Evolutionary conservation across 148 eudicot genomes (phyloP).

Genomic region (Diospyros lotus): DNA sequence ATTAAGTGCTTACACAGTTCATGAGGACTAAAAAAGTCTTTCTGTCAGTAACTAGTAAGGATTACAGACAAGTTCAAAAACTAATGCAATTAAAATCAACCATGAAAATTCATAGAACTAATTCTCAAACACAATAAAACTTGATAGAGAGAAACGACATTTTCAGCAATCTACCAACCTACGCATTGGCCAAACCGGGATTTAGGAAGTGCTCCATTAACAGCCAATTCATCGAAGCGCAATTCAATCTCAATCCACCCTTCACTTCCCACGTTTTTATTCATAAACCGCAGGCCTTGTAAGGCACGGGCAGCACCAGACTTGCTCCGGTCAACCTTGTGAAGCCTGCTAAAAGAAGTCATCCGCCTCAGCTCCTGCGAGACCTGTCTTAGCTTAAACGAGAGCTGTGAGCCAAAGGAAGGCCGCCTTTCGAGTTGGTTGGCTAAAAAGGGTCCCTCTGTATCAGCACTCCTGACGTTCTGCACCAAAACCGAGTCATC

Average conservation of each 20-base stretch:
- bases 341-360: slow-evolving; percentile 21
- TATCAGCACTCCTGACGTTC: slow-evolving; percentile 39
- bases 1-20: no score
- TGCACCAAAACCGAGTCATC: slow-evolving; percentile 52
- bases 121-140: no score
- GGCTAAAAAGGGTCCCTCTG: slow-evolving; percentile 36
- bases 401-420: slow-evolving; percentile 30
- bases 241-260: slow-evolving; percentile 40
- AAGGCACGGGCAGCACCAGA: slow-evolving; percentile 46
- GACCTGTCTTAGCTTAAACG: slow-evolving; percentile 39
- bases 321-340: slow-evolving; percentile 28
- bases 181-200: slow-evolving; percentile 54
- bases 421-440: slow-evolving; percentile 29
- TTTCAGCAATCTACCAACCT: slow-evolving; percentile 20
- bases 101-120: not conserved
- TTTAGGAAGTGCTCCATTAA: slow-evolving; percentile 33
- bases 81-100: no score
- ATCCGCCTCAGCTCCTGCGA: slow-evolving; percentile 47
- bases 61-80: no score
- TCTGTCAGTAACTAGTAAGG: no score
- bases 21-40: no score
- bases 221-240: slow-evolving; percentile 28
- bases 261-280: slow-evolving; percentile 37
- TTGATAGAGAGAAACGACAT: not conserved
- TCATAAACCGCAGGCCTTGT: slow-evolving; percentile 41